These are phyloP conservation scores for Trichoderma reesei DNA, from an alignment of 495 filamentous ascomycete genomes.

Conservation along the genomic window DNA sequence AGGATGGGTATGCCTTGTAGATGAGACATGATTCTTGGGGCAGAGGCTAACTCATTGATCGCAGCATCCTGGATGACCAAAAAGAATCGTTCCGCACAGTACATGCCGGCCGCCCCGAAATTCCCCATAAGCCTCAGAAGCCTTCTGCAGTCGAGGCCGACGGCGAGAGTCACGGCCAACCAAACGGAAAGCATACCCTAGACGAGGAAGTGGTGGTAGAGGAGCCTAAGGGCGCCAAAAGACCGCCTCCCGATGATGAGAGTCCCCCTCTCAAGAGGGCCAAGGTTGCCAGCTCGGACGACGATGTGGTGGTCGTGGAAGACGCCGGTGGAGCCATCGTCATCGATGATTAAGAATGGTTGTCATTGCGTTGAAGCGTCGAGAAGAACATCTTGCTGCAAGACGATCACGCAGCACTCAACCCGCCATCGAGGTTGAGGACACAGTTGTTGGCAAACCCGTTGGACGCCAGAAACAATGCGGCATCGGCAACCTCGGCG, in stretches of 20 bases:
- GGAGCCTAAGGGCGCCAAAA: slow-evolving; percentile 28
- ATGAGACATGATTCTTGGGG: not conserved
- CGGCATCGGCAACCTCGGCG: slow-evolving; percentile 72
- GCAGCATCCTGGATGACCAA: not conserved
- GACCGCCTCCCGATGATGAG: slow-evolving; percentile 24
- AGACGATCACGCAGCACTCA: slow-evolving; percentile 50
- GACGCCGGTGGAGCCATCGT: slow-evolving; percentile 61
- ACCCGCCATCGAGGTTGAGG: slow-evolving; percentile 75
- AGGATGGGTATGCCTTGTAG: slow-evolving; percentile 34
- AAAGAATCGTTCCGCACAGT: not conserved
- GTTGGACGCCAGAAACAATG: slow-evolving; percentile 66
- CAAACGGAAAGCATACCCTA: slow-evolving; percentile 22
- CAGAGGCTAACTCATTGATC: not conserved
- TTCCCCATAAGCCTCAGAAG: slow-evolving; percentile 38
- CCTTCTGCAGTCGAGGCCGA: slow-evolving; percentile 23
- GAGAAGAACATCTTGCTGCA: not conserved
- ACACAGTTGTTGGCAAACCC: slow-evolving; percentile 77
- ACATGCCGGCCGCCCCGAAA: slow-evolving; percentile 25
- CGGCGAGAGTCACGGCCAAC: slow-evolving; percentile 15
- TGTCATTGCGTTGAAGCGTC: not conserved
- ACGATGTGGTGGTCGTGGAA: slow-evolving; percentile 44
- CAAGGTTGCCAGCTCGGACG: slow-evolving; percentile 26
- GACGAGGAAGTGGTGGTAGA: slow-evolving; percentile 11
- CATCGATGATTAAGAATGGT: slow-evolving; percentile 56
- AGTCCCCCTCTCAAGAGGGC: slow-evolving; percentile 31